Conservation (phyloP, 1,284 basidiomycete genomes). For the Xanthoconium separans region DNA sequence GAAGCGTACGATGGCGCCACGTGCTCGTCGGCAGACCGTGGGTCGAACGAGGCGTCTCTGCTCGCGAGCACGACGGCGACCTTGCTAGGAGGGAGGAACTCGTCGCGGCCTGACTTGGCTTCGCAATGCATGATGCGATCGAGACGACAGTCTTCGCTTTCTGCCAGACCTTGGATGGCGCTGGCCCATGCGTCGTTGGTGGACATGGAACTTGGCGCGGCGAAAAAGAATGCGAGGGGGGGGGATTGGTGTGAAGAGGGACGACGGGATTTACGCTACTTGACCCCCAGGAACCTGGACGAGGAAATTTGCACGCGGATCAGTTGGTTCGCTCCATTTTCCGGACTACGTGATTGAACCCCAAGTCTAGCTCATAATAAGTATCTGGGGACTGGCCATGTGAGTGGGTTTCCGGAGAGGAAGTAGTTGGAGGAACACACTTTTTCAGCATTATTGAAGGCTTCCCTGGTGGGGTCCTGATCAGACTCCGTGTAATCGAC, state of each 20-base stretch:
- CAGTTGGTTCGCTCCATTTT: constrained; percentile 98
- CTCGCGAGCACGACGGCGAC: constrained; percentile 8
- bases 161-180: constrained; percentile 4
- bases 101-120: background rate
- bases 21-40: background rate
- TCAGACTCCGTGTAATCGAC: constrained; percentile 93
- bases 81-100: constrained; percentile 14
- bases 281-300: constrained; percentile 98
- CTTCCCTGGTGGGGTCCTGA: constrained; percentile 92
- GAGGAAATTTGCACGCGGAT: constrained; percentile 88
- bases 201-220: constrained; percentile 1
- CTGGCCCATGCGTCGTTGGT: constrained; percentile 6
- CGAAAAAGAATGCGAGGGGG: constrained; percentile 13
- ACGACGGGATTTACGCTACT: constrained; percentile 62
- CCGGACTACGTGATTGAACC: constrained; percentile 93
- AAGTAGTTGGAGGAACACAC: constrained; percentile 40
- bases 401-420: constrained; percentile 3
- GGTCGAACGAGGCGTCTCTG: constrained; percentile 1
- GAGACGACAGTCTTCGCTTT: constrained; percentile 10
- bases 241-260: background rate
- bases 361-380: constrained; percentile 95
- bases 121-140: constrained; percentile 15
- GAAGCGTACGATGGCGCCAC: too few relatives aligned
- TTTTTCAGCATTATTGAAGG: constrained; percentile 87
- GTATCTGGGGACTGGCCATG: constrained; percentile 53